These are phyloP conservation scores for Fusarium papillatum DNA, from an alignment of 2,329 filamentous ascomycete species.

Conservation along the genomic window DNA sequence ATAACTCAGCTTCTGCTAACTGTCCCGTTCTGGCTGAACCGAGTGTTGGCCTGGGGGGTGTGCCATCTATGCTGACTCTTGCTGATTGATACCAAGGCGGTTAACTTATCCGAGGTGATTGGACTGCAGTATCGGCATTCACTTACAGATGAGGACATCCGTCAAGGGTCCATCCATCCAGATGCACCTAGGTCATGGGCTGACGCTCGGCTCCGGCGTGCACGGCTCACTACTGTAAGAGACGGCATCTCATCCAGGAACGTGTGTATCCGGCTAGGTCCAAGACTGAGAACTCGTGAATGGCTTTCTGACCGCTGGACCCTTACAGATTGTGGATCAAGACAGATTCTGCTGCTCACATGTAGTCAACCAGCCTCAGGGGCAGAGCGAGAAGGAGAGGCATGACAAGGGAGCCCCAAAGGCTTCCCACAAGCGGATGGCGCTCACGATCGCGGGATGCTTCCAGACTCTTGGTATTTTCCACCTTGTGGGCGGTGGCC, in stretches of 20 bases:
- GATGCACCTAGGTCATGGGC: not conserved
- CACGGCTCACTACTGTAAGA: not conserved
- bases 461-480: slow-evolving; percentile 13
- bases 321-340: not conserved
- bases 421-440: slow-evolving; percentile 14
- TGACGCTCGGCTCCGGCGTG: not conserved
- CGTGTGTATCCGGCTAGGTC: not conserved
- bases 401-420: not conserved
- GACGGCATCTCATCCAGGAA: not conserved
- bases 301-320: not conserved
- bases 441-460: not conserved
- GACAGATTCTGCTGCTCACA: slow-evolving; percentile 7
- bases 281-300: not conserved
- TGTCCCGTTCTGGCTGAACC: not conserved
- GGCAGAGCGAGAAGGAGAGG: not conserved
- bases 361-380: not conserved
- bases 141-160: slow-evolving; percentile 1
- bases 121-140: not conserved
- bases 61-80: not conserved
- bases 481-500: not conserved
- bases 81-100: not conserved
- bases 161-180: not conserved
- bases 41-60: not conserved
- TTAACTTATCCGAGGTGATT: not conserved
- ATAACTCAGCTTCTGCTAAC: slow-evolving; percentile 10